These are phyloP conservation scores for Pilatotrama ljubarskyi DNA, from an alignment of 768 basidiomycete genomes.

Conservation along the genomic window DNA sequence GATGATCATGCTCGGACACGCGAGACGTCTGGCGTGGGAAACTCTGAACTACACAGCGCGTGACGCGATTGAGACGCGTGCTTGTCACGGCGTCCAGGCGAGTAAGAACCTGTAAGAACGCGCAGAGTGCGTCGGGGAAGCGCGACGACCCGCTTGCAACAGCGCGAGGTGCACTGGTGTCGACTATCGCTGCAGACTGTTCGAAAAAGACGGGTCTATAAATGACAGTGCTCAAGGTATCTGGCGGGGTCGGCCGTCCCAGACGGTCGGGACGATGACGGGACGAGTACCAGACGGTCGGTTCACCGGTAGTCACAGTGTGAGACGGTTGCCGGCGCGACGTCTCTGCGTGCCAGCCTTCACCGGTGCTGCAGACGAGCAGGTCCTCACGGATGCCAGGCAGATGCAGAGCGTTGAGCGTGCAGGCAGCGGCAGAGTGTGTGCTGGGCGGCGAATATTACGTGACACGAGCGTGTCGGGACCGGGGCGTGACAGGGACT, in stretches of 20 bases:
- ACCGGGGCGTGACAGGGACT: slow-evolving; percentile 1
- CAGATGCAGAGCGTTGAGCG: neutral
- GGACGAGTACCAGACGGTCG: slow-evolving; percentile 16
- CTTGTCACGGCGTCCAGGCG: slow-evolving; percentile 1
- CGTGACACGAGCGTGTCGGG: slow-evolving; percentile 12
- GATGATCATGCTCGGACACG: slow-evolving; percentile 15
- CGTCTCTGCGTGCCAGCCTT: neutral
- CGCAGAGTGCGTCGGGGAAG: neutral
- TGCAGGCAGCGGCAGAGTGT: neutral
- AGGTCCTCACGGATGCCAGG: neutral
- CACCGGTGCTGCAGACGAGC: neutral
- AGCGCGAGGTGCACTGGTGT: neutral
- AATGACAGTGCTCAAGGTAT: neutral
- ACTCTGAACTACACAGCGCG: slow-evolving; percentile 12
- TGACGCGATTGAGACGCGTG: slow-evolving; percentile 7
- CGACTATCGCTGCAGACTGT: neutral
- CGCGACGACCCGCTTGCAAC: neutral
- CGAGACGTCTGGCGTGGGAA: slow-evolving; percentile 14
- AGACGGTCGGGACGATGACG: slow-evolving; percentile 5
- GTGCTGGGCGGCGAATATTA: neutral
- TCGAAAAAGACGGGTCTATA: neutral
- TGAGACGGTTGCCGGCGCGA: slow-evolving; percentile 9
- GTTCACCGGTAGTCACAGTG: slow-evolving; percentile 14
- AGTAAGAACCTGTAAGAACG: slow-evolving; percentile 7
- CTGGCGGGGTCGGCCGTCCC: neutral